Percentiles rank a stretch among this genome's conserved stretches.
Conservation (phyloP, 2,329 filamentous ascomycete genomes). For the Ceratocystis smalleyi region DNA sequence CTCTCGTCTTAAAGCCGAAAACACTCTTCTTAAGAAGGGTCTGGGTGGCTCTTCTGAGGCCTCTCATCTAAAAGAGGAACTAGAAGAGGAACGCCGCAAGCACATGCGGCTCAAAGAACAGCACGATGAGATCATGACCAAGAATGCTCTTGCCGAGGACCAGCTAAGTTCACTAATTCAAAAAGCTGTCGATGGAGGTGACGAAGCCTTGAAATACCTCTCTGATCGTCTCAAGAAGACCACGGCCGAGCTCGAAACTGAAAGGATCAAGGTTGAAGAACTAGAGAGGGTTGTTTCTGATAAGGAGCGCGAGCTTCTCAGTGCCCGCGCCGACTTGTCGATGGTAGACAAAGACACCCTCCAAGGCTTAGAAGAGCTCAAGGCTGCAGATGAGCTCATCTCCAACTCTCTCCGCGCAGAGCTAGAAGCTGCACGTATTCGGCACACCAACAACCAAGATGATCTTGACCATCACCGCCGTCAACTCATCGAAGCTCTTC, state of each 20-base stretch:
- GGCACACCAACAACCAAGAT: slow-evolving; percentile 32
- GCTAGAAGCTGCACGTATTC: slow-evolving; percentile 38
- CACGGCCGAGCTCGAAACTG: slow-evolving; percentile 33
- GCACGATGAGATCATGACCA: slow-evolving; percentile 42
- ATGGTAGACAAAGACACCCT: slow-evolving; percentile 39
- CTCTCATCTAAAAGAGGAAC: slow-evolving; percentile 37
- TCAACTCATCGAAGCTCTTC: slow-evolving; percentile 43
- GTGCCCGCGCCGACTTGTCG: slow-evolving; percentile 37
- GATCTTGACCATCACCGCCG: slow-evolving; percentile 43
- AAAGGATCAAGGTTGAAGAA: slow-evolving; percentile 28
- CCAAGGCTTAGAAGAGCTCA: slow-evolving; percentile 41
- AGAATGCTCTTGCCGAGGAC: slow-evolving; percentile 40
- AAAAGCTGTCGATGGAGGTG: slow-evolving; percentile 34
- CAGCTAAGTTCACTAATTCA: slow-evolving; percentile 41
- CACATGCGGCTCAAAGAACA: slow-evolving; percentile 38
- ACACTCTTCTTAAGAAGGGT: slow-evolving; percentile 40
- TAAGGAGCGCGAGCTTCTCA: slow-evolving; percentile 39
- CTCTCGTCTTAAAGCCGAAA: slow-evolving; percentile 46
- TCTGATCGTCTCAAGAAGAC: slow-evolving; percentile 28
- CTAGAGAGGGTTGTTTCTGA: slow-evolving; percentile 37
- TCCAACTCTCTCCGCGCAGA: slow-evolving; percentile 43
- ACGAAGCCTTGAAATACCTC: slow-evolving; percentile 23
- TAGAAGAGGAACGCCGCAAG: slow-evolving; percentile 38
- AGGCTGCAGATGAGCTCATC: slow-evolving; percentile 43
- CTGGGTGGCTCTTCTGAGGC: slow-evolving; percentile 39